A percentile compares a stretch with the other conserved stretches of the same genome.
Conservation (phyloP, 2,329 filamentous ascomycete species). For the Bisporella sp. region DNA sequence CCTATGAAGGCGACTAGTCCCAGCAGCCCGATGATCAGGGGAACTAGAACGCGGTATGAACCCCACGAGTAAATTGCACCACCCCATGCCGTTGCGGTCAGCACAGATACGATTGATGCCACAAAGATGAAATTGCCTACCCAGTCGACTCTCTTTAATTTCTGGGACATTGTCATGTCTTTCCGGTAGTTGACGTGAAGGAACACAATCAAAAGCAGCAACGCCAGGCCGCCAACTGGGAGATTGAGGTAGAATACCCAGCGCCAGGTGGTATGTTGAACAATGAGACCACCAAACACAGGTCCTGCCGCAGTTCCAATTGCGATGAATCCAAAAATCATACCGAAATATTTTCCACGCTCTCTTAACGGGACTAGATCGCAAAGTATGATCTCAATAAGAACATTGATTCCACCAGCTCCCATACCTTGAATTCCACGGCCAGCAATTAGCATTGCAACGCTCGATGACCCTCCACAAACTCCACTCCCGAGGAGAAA, state of each 20-base stretch:
- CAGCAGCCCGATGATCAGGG: slow-evolving; percentile 23
- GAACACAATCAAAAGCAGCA: slow-evolving; percentile 9
- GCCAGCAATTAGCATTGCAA: not conserved
- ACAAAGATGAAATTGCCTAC: slow-evolving; percentile 38
- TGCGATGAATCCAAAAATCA: not conserved
- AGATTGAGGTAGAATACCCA: slow-evolving; percentile 43
- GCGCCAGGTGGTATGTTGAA: slow-evolving; percentile 30
- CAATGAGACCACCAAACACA: slow-evolving; percentile 1
- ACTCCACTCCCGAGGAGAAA: not conserved
- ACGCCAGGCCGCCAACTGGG: slow-evolving; percentile 23
- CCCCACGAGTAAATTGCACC: slow-evolving; percentile 2
- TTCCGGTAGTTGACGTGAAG: slow-evolving; percentile 12
- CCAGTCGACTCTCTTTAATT: slow-evolving; percentile 36
- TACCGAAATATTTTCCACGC: slow-evolving; percentile 32
- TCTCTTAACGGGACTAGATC: slow-evolving; percentile 42
- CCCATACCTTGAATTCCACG: slow-evolving; percentile 33
- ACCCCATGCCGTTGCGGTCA: slow-evolving; percentile 28
- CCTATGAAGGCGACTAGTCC: not conserved
- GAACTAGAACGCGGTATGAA: slow-evolving; percentile 14
- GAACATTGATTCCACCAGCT: slow-evolving; percentile 35
- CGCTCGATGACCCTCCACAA: not conserved
- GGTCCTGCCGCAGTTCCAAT: slow-evolving; percentile 28
- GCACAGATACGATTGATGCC: slow-evolving; percentile 30
- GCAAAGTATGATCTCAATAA: slow-evolving; percentile 41
- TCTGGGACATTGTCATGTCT: slow-evolving; percentile 21